phyloP scores from a whole-genome alignment of 1,284 basidiomycete genomes.

The Ustilago shanxiensis region DNA sequence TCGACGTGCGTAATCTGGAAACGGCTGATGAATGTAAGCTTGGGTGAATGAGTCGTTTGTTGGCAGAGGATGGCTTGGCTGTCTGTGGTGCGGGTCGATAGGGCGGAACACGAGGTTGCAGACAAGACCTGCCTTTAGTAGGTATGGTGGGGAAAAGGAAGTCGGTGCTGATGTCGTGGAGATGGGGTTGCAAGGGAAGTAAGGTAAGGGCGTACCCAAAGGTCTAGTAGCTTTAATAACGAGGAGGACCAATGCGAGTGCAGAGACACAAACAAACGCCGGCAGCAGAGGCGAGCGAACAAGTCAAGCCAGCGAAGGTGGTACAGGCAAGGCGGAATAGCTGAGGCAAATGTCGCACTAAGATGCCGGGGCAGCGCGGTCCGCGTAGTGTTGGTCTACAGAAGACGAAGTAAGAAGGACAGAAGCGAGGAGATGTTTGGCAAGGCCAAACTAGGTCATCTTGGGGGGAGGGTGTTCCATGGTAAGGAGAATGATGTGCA shows the following conservation, averaged over 20 bases:
- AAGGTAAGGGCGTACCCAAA: not conserved
- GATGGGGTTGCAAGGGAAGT: not conserved
- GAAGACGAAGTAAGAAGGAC: not conserved
- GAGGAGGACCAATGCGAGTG: not conserved
- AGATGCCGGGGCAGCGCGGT: not conserved
- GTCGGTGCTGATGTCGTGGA: not conserved
- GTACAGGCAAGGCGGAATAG: not conserved
- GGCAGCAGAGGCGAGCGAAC: not conserved
- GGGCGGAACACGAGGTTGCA: not conserved
- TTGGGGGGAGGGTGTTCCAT: conserved; percentile 21
- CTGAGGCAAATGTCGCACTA: not conserved
- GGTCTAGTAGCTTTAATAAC: not conserved
- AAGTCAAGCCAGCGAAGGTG: not conserved
- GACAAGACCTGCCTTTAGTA: not conserved
- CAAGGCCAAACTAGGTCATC: not conserved
- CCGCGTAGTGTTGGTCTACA: not conserved
- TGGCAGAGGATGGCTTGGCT: too few species aligned
- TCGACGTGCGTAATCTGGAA: too few species aligned
- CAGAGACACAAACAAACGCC: conserved; percentile 16
- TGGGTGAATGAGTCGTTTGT: too few species aligned
- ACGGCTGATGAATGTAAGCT: too few species aligned
- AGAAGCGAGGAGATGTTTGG: conserved; percentile 6
- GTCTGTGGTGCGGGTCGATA: too few species aligned
- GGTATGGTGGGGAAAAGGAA: not conserved
- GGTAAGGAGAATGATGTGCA: conserved; percentile 44